phyloP scores from a whole-genome alignment of 352 stramenopile genomes.

The Globisporangium sylvaticum region DNA sequence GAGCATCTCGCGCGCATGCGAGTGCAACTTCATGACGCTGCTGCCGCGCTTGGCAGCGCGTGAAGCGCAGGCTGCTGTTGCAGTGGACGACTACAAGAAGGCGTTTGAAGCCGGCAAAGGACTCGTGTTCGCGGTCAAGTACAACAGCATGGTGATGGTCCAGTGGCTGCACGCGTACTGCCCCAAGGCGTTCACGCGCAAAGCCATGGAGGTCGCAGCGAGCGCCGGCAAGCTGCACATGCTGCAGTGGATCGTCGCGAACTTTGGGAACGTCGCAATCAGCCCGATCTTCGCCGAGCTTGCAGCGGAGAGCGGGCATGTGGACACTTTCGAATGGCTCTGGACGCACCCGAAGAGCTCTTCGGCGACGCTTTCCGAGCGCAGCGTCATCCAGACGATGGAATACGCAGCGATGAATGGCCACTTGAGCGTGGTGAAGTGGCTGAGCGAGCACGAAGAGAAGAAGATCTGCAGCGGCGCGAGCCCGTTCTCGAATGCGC shows the following conservation, averaged over 20 bases:
- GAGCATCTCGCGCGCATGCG: not conserved
- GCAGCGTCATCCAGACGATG: not conserved
- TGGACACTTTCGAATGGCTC: not conserved
- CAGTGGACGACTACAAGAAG: not conserved
- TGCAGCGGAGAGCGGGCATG: not conserved
- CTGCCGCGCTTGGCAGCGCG: constrained; percentile 18
- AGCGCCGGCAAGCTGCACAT: not conserved
- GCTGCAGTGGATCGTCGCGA: not conserved
- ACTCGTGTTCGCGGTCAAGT: not conserved
- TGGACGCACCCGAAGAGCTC: not conserved
- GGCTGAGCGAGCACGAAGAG: not conserved
- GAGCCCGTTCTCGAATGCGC: not conserved
- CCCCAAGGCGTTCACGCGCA: not conserved
- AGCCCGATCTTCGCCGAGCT: not conserved
- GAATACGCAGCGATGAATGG: not conserved
- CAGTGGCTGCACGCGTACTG: constrained; percentile 3
- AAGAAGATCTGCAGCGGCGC: not conserved
- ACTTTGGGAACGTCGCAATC: not conserved
- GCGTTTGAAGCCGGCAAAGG: not conserved
- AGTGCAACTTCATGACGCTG: constrained; percentile 12
- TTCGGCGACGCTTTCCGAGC: not conserved
- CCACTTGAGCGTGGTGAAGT: not conserved
- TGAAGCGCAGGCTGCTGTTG: not conserved
- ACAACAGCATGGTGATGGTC: not conserved
- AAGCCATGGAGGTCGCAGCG: not conserved